Conservation (phyloP, 2,329 filamentous ascomycete genomes). For the Penicillium olsonii region DNA sequence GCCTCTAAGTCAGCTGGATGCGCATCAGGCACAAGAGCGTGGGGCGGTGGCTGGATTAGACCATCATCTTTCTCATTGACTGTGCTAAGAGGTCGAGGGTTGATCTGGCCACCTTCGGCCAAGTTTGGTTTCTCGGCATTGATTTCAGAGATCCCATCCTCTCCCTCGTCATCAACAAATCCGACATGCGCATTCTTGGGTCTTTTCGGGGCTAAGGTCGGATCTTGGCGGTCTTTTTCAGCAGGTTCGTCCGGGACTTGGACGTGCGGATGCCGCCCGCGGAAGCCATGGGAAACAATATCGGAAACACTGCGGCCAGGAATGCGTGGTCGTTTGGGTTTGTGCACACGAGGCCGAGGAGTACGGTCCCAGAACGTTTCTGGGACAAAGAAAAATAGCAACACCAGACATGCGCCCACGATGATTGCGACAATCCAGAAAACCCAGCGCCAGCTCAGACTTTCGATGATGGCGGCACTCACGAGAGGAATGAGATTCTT, state of each 20-base stretch:
- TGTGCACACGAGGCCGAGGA: slow-evolving; percentile 54
- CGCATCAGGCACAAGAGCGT: slow-evolving; percentile 3
- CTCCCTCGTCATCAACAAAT: slow-evolving; percentile 48
- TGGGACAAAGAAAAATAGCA: slow-evolving; percentile 88
- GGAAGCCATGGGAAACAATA: slow-evolving; percentile 35
- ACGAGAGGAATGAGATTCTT: slow-evolving; percentile 89
- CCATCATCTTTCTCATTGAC: slow-evolving; percentile 18
- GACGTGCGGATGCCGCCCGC: slow-evolving; percentile 34
- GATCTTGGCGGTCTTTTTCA: slow-evolving; percentile 9
- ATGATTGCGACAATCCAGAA: slow-evolving; percentile 87
- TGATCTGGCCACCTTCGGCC: slow-evolving; percentile 1
- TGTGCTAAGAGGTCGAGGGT: slow-evolving; percentile 1
- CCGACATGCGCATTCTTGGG: slow-evolving; percentile 56
- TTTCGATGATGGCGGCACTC: slow-evolving; percentile 79
- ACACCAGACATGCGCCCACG: slow-evolving; percentile 66
- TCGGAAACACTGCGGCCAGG: slow-evolving; percentile 39
- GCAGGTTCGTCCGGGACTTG: slow-evolving; percentile 17
- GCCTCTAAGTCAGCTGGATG: slow-evolving; percentile 33
- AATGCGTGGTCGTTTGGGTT: slow-evolving; percentile 37
- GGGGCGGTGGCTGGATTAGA: slow-evolving; percentile 12
- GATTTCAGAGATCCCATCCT: slow-evolving; percentile 19
- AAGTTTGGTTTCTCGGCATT: slow-evolving; percentile 10
- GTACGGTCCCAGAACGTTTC: slow-evolving; percentile 95
- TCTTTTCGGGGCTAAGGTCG: slow-evolving; percentile 22
- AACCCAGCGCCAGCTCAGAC: slow-evolving; percentile 82